Percentiles rank a stretch among this genome's conserved stretches.
phyloP scores from a whole-genome alignment of 208 protist genomes.

The Acanthamoeba rhysodes region DNA sequence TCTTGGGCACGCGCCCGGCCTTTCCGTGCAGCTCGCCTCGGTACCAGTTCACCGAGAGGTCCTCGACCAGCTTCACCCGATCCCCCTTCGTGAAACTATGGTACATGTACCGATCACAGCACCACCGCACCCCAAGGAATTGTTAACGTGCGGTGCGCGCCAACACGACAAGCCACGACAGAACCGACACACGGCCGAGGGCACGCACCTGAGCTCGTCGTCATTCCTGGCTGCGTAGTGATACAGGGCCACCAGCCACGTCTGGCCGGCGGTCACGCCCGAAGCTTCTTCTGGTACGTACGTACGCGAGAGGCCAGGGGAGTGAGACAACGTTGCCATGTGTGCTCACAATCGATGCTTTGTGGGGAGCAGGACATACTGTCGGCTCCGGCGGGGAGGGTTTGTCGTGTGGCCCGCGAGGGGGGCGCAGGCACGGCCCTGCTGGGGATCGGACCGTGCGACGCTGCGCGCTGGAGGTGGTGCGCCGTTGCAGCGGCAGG shows the following conservation, averaged over 20 bases:
- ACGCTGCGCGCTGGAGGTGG: no score
- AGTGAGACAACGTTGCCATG: not conserved
- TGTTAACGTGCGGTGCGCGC: no score
- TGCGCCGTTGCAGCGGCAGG: no score
- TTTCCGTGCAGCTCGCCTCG: not conserved
- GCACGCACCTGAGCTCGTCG: not conserved
- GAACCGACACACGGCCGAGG: not conserved
- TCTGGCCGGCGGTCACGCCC: not conserved
- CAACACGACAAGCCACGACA: not conserved
- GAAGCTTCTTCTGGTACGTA: not conserved
- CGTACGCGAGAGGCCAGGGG: not conserved
- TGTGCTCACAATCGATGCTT: no score
- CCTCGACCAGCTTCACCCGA: not conserved
- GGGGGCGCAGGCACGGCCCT: not conserved
- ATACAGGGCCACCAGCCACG: conserved; percentile 10
- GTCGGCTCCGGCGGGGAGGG: no score
- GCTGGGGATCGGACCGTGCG: not conserved
- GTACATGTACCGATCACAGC: no score
- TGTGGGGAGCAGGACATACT: not conserved
- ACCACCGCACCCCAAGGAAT: no score
- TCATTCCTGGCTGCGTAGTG: conserved; percentile 16
- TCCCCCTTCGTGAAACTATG: not conserved
- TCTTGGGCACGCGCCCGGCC: conserved; percentile 12
- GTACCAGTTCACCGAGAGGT: conserved; percentile 54
- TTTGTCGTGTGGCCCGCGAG: not conserved